Evolutionary conservation across 225 moss, liverwort and hornwort species (phyloP).

Genomic region (Physcomitrium patens): DNA sequence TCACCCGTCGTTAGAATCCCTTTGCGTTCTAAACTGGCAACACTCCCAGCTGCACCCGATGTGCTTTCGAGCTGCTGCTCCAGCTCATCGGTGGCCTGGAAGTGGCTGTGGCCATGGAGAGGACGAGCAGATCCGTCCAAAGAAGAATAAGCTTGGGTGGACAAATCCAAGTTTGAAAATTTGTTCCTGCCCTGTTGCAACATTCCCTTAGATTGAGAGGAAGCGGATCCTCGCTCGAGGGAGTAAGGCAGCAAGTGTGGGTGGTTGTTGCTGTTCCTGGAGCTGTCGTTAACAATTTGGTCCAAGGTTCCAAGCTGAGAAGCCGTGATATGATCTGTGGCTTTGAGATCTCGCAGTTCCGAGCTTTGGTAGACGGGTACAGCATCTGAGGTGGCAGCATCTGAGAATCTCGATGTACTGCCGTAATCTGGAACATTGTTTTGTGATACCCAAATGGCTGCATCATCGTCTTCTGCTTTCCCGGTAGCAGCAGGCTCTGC

Average conservation of each 20-base stretch:
- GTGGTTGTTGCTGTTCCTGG: slow-evolving; percentile 21
- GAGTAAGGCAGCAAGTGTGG: slow-evolving; percentile 55
- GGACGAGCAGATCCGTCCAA: slow-evolving; percentile 30
- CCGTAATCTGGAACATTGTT: slow-evolving; percentile 45
- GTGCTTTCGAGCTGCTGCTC: slow-evolving; percentile 41
- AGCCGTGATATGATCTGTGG: slow-evolving; percentile 32
- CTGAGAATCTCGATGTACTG: slow-evolving; percentile 37
- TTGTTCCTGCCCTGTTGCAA: slow-evolving; percentile 21
- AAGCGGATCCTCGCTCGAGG: slow-evolving; percentile 41
- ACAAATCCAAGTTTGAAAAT: slow-evolving; percentile 38
- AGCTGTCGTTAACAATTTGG: slow-evolving; percentile 49
- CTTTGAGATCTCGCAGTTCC: slow-evolving; percentile 33
- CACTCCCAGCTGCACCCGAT: slow-evolving; percentile 35
- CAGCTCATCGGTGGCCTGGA: slow-evolving; percentile 39
- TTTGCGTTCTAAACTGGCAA: slow-evolving; percentile 41
- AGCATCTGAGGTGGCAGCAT: slow-evolving; percentile 3
- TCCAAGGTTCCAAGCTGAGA: slow-evolving; percentile 58
- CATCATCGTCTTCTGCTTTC: slow-evolving; percentile 39
- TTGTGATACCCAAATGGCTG: slow-evolving; percentile 19
- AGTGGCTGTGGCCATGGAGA: slow-evolving; percentile 27
- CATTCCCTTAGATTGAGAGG: slow-evolving; percentile 40
- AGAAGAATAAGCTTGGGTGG: slow-evolving; percentile 30
- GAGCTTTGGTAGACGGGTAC: slow-evolving; percentile 38
- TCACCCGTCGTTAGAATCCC: slow-evolving; percentile 35
- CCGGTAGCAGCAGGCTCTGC: slow-evolving; percentile 33